Conservation (phyloP, 345 rosid genomes). For the Camelina laxa region DNA sequence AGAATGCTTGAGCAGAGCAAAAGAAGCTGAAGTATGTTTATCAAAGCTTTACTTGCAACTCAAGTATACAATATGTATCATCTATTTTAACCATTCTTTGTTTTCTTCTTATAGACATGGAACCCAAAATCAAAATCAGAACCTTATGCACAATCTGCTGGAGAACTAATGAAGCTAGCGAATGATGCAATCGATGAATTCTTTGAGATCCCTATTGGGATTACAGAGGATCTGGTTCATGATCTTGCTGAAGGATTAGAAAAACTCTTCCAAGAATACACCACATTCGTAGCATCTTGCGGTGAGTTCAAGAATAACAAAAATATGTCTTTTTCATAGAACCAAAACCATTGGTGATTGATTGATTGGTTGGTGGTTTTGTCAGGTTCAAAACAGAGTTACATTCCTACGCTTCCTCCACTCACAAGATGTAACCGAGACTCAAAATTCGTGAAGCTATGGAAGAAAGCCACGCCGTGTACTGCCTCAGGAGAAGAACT, state of each 20-base stretch:
- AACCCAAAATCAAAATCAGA: slow-evolving; percentile 91
- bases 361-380: not conserved
- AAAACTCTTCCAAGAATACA: slow-evolving; percentile 67
- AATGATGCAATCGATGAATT: slow-evolving; percentile 74
- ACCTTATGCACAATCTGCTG: slow-evolving; percentile 79
- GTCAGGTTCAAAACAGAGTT: slow-evolving; percentile 76
- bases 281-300: slow-evolving; percentile 72
- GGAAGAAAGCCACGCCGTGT: slow-evolving; percentile 77
- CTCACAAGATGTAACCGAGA: slow-evolving; percentile 80
- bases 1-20: slow-evolving; percentile 56
- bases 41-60: not conserved
- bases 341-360: not conserved
- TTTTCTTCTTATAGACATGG: slow-evolving; percentile 65
- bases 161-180: slow-evolving; percentile 63
- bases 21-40: slow-evolving; percentile 73
- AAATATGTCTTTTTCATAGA: not conserved
- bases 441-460: slow-evolving; percentile 64
- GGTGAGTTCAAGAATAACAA: slow-evolving; percentile 52
- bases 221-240: slow-evolving; percentile 69
- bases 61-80: slow-evolving; percentile 8
- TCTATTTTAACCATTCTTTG: not conserved
- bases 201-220: slow-evolving; percentile 81
- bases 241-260: slow-evolving; percentile 78
- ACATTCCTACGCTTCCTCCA: slow-evolving; percentile 83
- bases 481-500: slow-evolving; percentile 45